A percentile compares a stretch with the other conserved stretches of the same genome.
Conservation (phyloP, 768 basidiomycete genomes). For the Lactifluus subvellereus region DNA sequence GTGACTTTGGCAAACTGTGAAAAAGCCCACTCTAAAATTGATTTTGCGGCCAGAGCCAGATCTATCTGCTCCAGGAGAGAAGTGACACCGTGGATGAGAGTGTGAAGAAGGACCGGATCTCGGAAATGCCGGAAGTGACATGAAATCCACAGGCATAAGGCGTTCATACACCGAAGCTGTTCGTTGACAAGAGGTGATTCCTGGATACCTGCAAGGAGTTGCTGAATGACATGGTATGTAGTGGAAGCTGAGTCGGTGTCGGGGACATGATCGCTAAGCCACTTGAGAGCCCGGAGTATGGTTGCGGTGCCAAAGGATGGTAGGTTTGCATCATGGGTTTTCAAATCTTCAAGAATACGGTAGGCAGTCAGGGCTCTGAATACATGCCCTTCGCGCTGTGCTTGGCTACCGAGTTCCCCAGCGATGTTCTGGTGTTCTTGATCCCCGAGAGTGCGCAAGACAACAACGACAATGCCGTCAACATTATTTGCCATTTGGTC, state of each 20-base stretch:
- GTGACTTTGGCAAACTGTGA: conserved; percentile 39
- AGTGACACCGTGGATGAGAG: conserved; percentile 61
- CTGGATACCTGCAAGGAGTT: conserved; percentile 63
- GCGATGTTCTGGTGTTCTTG: conserved; percentile 59
- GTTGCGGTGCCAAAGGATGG: conserved; percentile 49
- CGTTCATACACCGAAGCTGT: conserved; percentile 68
- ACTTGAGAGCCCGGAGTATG: conserved; percentile 51
- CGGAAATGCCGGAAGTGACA: conserved; percentile 50
- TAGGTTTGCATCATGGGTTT: conserved; percentile 57
- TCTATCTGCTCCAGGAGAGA: conserved; percentile 64
- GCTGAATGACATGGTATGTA: conserved; percentile 72
- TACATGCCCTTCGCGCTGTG: conserved; percentile 35
- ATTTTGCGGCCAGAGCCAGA: conserved; percentile 62
- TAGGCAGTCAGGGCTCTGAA: conserved; percentile 51
- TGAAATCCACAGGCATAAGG: conserved; percentile 69
- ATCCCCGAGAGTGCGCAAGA: conserved; percentile 61
- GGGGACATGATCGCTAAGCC: conserved; percentile 45
- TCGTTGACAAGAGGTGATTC: conserved; percentile 73
- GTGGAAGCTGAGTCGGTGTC: conserved; percentile 47
- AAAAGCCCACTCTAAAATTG: conserved; percentile 76
- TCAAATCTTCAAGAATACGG: conserved; percentile 43
- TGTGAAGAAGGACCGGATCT: conserved; percentile 55
- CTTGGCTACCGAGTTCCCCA: conserved; percentile 38
- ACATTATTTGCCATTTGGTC: conserved; percentile 39
- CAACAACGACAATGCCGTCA: conserved; percentile 52